These are phyloP conservation scores for Leishmania major DNA, from an alignment of 208 protist species.

Conservation along the genomic window DNA sequence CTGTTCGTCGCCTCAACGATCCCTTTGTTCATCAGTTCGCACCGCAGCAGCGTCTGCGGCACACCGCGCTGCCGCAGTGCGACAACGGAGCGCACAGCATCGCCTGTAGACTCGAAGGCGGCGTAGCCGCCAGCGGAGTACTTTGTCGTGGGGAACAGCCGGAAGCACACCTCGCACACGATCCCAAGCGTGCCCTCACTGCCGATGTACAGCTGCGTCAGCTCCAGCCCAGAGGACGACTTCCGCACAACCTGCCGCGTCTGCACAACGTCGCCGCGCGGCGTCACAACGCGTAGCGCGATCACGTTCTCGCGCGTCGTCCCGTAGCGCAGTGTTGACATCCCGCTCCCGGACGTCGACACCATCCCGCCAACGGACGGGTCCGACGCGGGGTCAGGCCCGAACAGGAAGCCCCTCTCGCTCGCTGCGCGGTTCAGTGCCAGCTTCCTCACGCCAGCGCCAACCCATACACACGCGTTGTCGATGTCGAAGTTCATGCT, in stretches of 20 bases:
- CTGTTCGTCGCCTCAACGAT: slow-evolving; percentile 52
- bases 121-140: slow-evolving; percentile 48
- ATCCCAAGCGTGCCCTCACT: slow-evolving; percentile 91
- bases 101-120: slow-evolving; percentile 47
- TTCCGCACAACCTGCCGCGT: slow-evolving; percentile 80
- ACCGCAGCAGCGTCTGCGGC: slow-evolving; percentile 63
- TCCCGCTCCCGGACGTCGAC: slow-evolving; percentile 69
- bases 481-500: slow-evolving; percentile 47
- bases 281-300: slow-evolving; percentile 61
- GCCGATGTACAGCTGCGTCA: slow-evolving; percentile 90
- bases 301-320: slow-evolving; percentile 86
- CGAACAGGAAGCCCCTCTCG: slow-evolving; percentile 50
- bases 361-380: slow-evolving; percentile 81
- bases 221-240: slow-evolving; percentile 87
- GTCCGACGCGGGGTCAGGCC: slow-evolving; percentile 59
- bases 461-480: slow-evolving; percentile 69
- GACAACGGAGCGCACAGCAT: slow-evolving; percentile 56
- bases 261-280: slow-evolving; percentile 55
- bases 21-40: slow-evolving; percentile 73
- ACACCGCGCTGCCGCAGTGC: slow-evolving; percentile 48
- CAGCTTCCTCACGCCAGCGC: slow-evolving; percentile 67
- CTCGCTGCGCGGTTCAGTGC: slow-evolving; percentile 35
- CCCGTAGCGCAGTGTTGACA: slow-evolving; percentile 80
- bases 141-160: slow-evolving; percentile 48
- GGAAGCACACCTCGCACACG: slow-evolving; percentile 76